Conservation (phyloP, 306 rosid genomes). For the Trifolium repens region DNA sequence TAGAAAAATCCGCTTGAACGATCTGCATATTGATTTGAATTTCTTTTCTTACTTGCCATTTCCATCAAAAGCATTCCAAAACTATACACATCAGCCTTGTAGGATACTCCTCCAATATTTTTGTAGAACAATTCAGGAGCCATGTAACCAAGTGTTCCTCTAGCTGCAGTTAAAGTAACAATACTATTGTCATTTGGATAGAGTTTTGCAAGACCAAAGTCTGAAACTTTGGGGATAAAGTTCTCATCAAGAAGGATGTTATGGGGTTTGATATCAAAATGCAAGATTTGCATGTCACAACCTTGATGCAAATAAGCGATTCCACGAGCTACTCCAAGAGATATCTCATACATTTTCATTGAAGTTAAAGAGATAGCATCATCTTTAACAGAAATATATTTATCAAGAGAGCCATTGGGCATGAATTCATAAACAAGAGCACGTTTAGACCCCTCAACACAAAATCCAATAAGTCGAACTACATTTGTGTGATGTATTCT, state of each 20-base stretch:
- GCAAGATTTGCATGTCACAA: not conserved
- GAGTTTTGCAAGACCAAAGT: not conserved
- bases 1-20: not conserved
- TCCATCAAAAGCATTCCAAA: conserved; percentile 5
- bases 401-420: not conserved
- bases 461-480: not conserved
- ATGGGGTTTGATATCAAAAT: conserved; percentile 1
- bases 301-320: not conserved
- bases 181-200: not conserved
- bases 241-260: not conserved
- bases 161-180: not conserved
- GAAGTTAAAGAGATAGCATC: not conserved
- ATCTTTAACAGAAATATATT: not conserved
- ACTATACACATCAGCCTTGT: not conserved
- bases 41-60: not conserved
- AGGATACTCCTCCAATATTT: not conserved
- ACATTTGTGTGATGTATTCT: conserved; percentile 8
- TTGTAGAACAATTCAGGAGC: not conserved
- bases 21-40: not conserved
- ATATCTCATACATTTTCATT: not conserved
- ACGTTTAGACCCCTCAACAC: not conserved
- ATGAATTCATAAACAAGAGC: not conserved
- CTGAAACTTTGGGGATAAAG: not conserved
- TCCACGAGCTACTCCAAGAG: not conserved
- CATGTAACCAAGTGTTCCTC: not conserved